A percentile compares a stretch with the other conserved stretches of the same genome.
These are phyloP conservation scores for Polytrichum commune DNA, from an alignment of 225 moss, liverwort and hornwort genomes.

Conservation along the genomic window DNA sequence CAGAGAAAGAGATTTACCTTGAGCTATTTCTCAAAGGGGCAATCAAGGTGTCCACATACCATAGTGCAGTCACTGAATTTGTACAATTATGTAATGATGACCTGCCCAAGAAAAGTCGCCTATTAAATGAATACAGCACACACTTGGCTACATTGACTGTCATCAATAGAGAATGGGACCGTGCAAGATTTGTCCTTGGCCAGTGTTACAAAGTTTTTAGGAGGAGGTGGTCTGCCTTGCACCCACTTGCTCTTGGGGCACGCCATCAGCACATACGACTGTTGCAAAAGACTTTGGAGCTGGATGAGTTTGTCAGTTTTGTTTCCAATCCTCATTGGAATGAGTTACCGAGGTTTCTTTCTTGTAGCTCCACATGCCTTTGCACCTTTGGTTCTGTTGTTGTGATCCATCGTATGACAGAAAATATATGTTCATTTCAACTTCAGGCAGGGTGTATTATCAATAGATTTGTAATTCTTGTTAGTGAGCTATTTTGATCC, in stretches of 20 bases:
- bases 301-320: constrained; percentile 73
- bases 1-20: constrained; percentile 65
- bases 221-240: constrained; percentile 74
- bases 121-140: constrained; percentile 63
- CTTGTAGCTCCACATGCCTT: neutral
- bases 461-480: too few species aligned
- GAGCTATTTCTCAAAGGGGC: constrained; percentile 70
- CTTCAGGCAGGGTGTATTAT: too few species aligned
- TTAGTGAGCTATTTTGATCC: too few species aligned
- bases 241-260: constrained; percentile 70
- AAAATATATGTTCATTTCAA: too few species aligned
- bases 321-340: constrained; percentile 34
- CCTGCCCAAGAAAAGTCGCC: constrained; percentile 48
- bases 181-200: constrained; percentile 61
- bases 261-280: constrained; percentile 71
- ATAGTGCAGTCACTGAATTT: constrained; percentile 55
- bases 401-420: too few species aligned
- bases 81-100: constrained; percentile 59
- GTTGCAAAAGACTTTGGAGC: constrained; percentile 73
- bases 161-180: constrained; percentile 69
- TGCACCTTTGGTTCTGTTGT: neutral
- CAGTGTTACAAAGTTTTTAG: constrained; percentile 70
- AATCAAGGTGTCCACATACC: constrained; percentile 51
- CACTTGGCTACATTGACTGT: constrained; percentile 71
- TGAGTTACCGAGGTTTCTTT: constrained; percentile 58